Conservation (phyloP, 805 yeast genomes). For the Metschnikowia koreensis region DNA sequence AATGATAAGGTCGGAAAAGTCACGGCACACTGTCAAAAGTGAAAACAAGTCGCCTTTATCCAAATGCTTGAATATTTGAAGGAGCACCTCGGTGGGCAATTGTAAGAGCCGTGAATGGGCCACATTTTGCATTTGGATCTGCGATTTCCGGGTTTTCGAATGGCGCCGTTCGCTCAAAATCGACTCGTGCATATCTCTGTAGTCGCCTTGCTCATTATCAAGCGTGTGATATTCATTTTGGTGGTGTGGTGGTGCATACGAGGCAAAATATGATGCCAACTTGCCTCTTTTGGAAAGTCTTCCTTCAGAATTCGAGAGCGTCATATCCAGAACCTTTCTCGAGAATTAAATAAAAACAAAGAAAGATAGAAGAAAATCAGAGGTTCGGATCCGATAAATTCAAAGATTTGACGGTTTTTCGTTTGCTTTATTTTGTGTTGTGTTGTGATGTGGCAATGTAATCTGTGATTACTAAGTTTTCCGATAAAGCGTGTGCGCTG, state of each 20-base stretch:
- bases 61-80: slow-evolving; percentile 63
- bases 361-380: neutral
- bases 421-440: neutral
- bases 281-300: slow-evolving; percentile 15
- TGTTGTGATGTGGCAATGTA: neutral
- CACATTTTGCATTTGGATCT: slow-evolving; percentile 24
- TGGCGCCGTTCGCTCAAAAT: slow-evolving; percentile 29
- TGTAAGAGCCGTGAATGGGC: slow-evolving; percentile 41
- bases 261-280: slow-evolving; percentile 16
- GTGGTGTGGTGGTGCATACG: slow-evolving; percentile 9
- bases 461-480: neutral
- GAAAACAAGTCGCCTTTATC: slow-evolving; percentile 61
- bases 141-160: slow-evolving; percentile 19
- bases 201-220: slow-evolving; percentile 37
- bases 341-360: neutral
- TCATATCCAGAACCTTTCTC: neutral
- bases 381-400: neutral
- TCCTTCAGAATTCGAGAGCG: slow-evolving; percentile 9
- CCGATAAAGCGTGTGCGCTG: neutral
- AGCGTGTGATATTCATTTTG: slow-evolving; percentile 15
- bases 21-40: slow-evolving; percentile 69
- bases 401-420: neutral
- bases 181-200: slow-evolving; percentile 34
- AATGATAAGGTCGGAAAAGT: slow-evolving; percentile 75
- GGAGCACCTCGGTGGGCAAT: slow-evolving; percentile 59